Percentiles rank a stretch among this genome's conserved stretches.
Evolutionary conservation across 2,329 filamentous ascomycete genomes (phyloP).

Genomic region (Ceratocystis eucalypticola): DNA sequence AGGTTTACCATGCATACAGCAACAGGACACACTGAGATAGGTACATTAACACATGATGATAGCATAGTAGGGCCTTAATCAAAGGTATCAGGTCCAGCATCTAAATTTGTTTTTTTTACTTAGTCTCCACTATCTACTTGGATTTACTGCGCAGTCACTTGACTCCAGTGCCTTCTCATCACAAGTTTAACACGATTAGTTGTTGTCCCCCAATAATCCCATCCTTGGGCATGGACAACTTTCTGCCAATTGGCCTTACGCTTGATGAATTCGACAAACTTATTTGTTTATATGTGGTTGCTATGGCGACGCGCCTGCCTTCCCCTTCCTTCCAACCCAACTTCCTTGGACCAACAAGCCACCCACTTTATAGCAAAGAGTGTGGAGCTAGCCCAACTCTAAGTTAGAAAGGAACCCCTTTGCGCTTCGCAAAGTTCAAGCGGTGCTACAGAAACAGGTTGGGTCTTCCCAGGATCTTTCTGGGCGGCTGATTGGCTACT

Average conservation of each 20-base stretch:
- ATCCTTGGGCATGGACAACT: not conserved
- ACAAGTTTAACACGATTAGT: not conserved
- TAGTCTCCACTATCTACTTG: too few relatives aligned
- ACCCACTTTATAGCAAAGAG: not conserved
- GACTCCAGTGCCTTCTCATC: not conserved
- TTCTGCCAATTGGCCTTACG: not conserved
- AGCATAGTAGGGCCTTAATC: not conserved
- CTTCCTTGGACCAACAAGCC: not conserved
- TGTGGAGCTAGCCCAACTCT: not conserved
- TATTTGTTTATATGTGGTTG: conserved; percentile 1
- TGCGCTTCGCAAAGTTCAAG: not conserved
- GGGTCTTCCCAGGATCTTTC: not conserved
- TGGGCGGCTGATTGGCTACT: not conserved
- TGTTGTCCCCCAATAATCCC: not conserved
- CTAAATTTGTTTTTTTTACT: not conserved
- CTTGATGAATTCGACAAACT: not conserved
- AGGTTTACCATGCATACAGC: not conserved
- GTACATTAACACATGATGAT: not conserved
- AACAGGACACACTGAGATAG: not conserved
- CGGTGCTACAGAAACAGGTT: not conserved
- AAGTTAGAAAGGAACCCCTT: not conserved
- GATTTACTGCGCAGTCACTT: too few relatives aligned
- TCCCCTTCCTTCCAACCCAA: not conserved
- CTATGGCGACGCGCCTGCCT: conserved; percentile 6
- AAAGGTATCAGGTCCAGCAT: not conserved